Evolutionary conservation across 2,329 filamentous ascomycete genomes (phyloP).

Genomic region (Ascosphaera apis): DNA sequence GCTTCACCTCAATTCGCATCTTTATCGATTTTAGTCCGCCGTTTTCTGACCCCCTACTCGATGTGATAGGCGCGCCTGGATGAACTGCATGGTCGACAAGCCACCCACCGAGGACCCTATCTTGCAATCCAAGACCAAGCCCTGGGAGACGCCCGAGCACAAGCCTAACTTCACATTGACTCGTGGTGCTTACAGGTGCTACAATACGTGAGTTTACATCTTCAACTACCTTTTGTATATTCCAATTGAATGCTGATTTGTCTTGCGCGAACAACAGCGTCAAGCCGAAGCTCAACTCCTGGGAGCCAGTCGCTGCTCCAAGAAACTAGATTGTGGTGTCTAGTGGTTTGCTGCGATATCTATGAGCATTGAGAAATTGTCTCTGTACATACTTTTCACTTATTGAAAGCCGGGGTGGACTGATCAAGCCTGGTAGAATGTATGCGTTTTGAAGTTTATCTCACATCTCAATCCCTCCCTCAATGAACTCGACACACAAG

Average conservation of each 20-base stretch:
- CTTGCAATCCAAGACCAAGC: constrained; percentile 39
- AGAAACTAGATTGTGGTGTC: constrained; percentile 6
- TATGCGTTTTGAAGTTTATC: neutral
- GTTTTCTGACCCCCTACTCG: neutral
- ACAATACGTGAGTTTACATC: constrained; percentile 56
- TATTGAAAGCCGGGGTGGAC: neutral
- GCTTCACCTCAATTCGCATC: neutral
- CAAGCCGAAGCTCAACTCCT: constrained; percentile 14
- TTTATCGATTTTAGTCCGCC: constrained; percentile 1
- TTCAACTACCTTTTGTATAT: neutral
- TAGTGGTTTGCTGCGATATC: neutral
- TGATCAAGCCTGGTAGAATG: neutral
- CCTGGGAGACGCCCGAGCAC: constrained; percentile 56
- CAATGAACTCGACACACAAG: constrained; percentile 4
- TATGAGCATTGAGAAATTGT: neutral
- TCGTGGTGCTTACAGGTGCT: constrained; percentile 69
- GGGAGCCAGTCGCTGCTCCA: constrained; percentile 13
- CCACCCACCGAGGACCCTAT: constrained; percentile 57
- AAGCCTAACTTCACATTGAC: constrained; percentile 53
- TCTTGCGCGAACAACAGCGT: constrained; percentile 9
- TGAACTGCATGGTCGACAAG: constrained; percentile 78
- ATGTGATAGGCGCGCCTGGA: constrained; percentile 61
- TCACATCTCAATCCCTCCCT: constrained; percentile 4
- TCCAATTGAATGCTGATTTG: neutral
- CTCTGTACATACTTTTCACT: neutral